These are phyloP conservation scores for Aspergillus diversus DNA, from an alignment of 495 filamentous ascomycete genomes.

Conservation along the genomic window DNA sequence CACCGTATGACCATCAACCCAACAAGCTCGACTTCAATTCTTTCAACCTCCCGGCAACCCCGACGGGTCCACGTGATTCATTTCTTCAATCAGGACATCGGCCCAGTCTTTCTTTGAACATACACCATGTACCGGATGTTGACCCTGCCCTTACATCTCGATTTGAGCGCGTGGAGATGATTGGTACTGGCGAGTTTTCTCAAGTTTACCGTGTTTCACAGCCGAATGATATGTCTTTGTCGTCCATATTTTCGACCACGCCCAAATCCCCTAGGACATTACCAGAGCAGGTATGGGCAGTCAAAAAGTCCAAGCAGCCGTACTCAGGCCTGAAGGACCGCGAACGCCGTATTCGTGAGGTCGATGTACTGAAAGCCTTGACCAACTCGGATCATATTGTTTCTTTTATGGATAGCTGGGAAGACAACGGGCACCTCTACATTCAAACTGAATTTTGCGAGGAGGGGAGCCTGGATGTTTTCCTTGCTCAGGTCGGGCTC, in stretches of 20 bases:
- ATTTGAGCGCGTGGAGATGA: constrained; percentile 75
- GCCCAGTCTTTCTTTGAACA: constrained; percentile 56
- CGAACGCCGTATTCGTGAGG: constrained; percentile 77
- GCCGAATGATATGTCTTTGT: constrained; percentile 43
- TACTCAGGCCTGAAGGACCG: constrained; percentile 75
- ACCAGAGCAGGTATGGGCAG: constrained; percentile 72
- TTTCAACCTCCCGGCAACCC: constrained; percentile 71
- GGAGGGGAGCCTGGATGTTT: constrained; percentile 84
- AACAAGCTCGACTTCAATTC: constrained; percentile 46
- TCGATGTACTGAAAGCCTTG: constrained; percentile 71
- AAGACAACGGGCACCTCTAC: constrained; percentile 78
- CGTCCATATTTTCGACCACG: constrained; percentile 48
- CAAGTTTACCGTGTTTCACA: constrained; percentile 81
- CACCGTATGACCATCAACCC: constrained; percentile 48
- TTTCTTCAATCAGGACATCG: constrained; percentile 53
- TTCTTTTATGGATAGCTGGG: constrained; percentile 82
- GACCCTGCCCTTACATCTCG: constrained; percentile 68
- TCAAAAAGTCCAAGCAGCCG: constrained; percentile 88
- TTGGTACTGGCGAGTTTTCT: constrained; percentile 91
- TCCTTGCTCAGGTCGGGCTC: constrained; percentile 74
- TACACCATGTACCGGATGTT: constrained; percentile 63
- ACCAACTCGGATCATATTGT: constrained; percentile 80
- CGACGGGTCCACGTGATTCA: constrained; percentile 70
- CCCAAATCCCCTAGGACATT: constrained; percentile 46
- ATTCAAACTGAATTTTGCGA: constrained; percentile 98